Evolutionary conservation across 2,329 filamentous ascomycete genomes (phyloP).

Genomic region (Dryadomyces quercus-mongolicae): DNA sequence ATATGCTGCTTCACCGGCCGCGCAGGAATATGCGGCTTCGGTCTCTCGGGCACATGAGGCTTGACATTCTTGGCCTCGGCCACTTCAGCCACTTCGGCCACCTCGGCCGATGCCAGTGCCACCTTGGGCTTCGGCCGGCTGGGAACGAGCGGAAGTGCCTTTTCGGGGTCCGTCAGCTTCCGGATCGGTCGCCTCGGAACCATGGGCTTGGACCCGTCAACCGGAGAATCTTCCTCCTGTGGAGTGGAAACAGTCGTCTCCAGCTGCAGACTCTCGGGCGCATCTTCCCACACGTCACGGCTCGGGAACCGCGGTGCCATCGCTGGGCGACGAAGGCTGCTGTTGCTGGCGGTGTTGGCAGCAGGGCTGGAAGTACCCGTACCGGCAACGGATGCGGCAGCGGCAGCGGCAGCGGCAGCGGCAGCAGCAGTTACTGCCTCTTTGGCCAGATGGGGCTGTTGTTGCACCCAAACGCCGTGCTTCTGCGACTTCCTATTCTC

Average conservation of each 20-base stretch:
- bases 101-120: not conserved
- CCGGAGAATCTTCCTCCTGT: constrained; percentile 36
- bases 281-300: constrained; percentile 89
- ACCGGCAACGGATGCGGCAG: not conserved
- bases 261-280: constrained; percentile 68
- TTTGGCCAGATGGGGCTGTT: constrained; percentile 36
- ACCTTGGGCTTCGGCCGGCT: constrained; percentile 40
- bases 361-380: not conserved
- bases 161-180: constrained; percentile 27
- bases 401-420: not conserved
- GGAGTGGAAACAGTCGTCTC: constrained; percentile 58
- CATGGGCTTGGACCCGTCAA: constrained; percentile 41
- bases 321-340: constrained; percentile 31
- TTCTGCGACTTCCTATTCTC: constrained; percentile 34
- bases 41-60: constrained; percentile 36
- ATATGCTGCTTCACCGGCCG: constrained; percentile 41
- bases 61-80: constrained; percentile 15
- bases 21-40: constrained; percentile 48
- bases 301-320: constrained; percentile 69
- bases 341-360: constrained; percentile 11
- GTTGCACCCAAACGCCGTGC: constrained; percentile 31
- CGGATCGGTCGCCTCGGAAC: constrained; percentile 43
- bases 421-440: constrained; percentile 17
- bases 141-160: constrained; percentile 29
- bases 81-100: not conserved